Evolutionary conservation across 129 eudicot genomes (phyloP).

Genomic region (Pittosporum tobira): DNA sequence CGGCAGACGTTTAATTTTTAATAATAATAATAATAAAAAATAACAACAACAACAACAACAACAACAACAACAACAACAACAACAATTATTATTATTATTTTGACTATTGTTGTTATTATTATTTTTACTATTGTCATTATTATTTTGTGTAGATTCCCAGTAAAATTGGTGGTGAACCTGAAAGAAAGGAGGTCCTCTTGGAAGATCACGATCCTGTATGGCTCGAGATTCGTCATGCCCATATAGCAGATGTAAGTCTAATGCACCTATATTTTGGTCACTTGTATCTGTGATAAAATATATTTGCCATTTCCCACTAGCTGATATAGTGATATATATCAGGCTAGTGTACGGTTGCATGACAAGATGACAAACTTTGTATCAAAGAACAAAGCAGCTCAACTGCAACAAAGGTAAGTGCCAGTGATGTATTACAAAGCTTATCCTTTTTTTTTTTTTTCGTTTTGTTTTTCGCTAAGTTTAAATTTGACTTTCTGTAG

Average conservation of each 20-base stretch:
- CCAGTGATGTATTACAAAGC: conserved; percentile 3
- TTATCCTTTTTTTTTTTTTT: not conserved
- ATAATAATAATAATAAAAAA: no score
- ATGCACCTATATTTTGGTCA: conserved; percentile 5
- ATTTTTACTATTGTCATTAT: no score
- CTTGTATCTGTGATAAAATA: conserved; percentile 3
- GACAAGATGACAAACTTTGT: conserved; percentile 80
- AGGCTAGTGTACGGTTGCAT: conserved; percentile 85
- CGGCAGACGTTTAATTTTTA: conserved; percentile 7
- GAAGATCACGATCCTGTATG: conserved; percentile 91
- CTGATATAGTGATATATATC: no score
- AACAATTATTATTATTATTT: no score
- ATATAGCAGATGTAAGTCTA: conserved; percentile 83
- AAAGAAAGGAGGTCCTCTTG: conserved; percentile 62
- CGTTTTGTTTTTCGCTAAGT: no score
- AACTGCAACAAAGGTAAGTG: conserved; percentile 73
- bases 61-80: no score
- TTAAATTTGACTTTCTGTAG: conserved; percentile 36
- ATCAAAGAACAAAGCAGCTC: conserved; percentile 88
- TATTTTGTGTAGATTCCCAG: conserved; percentile 58
- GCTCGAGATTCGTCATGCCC: conserved; percentile 87
- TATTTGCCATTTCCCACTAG: conserved; percentile 13
- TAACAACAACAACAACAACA: no score
- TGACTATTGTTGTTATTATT: no score
- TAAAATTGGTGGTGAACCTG: conserved; percentile 85